A percentile compares a stretch with the other conserved stretches of the same genome.
Conservation (phyloP, 768 basidiomycete genomes). For the Tubosaeta sp. region DNA sequence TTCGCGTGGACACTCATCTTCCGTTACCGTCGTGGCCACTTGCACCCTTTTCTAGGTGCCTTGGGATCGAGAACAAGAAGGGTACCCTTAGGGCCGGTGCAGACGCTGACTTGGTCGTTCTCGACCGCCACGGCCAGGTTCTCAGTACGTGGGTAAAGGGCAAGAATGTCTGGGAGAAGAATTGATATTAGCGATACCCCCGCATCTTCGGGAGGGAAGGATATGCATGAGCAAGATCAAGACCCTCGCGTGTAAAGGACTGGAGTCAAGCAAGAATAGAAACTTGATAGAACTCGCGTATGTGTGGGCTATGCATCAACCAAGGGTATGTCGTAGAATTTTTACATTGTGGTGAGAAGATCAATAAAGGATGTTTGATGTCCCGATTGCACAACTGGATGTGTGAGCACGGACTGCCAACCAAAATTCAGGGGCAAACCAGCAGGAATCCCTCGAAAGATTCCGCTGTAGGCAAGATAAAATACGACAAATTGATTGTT, state of each 20-base stretch:
- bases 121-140: constrained; percentile 63
- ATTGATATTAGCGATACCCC: constrained; percentile 5
- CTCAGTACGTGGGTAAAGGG: constrained; percentile 76
- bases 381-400: too few species aligned
- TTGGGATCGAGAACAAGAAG: constrained; percentile 75
- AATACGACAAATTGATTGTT: neutral
- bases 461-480: neutral
- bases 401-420: too few species aligned
- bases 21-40: neutral
- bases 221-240: neutral
- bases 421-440: too few species aligned
- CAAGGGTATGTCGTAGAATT: neutral
- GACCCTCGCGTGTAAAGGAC: neutral
- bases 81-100: constrained; percentile 79
- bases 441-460: neutral
- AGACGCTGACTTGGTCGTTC: constrained; percentile 80
- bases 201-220: neutral
- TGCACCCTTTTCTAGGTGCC: constrained; percentile 42
- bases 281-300: neutral
- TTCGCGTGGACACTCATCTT: neutral
- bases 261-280: neutral
- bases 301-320: neutral
- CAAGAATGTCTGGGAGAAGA: constrained; percentile 59
- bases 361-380: too few species aligned
- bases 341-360: too few species aligned